These are phyloP conservation scores for Podila minutissima DNA, from an alignment of 192 early-diverging fungal genomes.

Conservation along the genomic window DNA sequence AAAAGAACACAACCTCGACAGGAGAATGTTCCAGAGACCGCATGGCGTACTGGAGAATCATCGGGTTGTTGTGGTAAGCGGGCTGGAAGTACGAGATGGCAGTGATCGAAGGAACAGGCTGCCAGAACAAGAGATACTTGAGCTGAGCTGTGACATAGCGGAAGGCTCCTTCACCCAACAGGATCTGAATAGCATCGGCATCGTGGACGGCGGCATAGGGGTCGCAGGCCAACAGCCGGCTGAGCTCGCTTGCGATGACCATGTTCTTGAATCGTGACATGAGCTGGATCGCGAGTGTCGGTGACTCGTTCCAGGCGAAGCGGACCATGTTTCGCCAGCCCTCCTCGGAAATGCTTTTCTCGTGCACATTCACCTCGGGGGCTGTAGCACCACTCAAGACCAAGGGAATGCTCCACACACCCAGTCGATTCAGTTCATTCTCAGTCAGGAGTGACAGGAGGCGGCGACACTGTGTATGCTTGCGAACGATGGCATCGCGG, in stretches of 20 bases:
- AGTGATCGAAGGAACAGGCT: constrained; percentile 88
- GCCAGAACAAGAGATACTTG: constrained; percentile 89
- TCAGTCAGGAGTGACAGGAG: constrained; percentile 87
- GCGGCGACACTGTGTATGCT: constrained; percentile 59
- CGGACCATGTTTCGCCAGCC: constrained; percentile 79
- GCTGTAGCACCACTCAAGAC: constrained; percentile 16
- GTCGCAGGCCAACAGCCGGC: constrained; percentile 67
- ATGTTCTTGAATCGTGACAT: constrained; percentile 75
- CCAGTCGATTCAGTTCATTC: constrained; percentile 85
- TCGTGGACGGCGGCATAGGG: constrained; percentile 71
- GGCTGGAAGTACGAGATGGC: constrained; percentile 85
- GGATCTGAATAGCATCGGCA: constrained; percentile 77
- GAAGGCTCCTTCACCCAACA: constrained; percentile 70
- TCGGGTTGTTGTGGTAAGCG: constrained; percentile 75
- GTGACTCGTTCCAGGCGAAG: constrained; percentile 86
- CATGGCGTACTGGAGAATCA: constrained; percentile 95
- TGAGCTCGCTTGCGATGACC: constrained; percentile 73
- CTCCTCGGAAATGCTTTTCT: constrained; percentile 56
- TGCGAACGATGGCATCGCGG: constrained; percentile 60
- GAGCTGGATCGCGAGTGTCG: constrained; percentile 83
- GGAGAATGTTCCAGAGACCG: constrained; percentile 89
- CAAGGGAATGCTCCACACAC: constrained; percentile 83
- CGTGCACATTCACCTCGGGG: constrained; percentile 16
- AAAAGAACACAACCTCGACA: constrained; percentile 98
- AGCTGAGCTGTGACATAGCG: constrained; percentile 26